Base-by-base conservation (phyloP, 305 asterid species). In the Solanum hybrid region DNA sequence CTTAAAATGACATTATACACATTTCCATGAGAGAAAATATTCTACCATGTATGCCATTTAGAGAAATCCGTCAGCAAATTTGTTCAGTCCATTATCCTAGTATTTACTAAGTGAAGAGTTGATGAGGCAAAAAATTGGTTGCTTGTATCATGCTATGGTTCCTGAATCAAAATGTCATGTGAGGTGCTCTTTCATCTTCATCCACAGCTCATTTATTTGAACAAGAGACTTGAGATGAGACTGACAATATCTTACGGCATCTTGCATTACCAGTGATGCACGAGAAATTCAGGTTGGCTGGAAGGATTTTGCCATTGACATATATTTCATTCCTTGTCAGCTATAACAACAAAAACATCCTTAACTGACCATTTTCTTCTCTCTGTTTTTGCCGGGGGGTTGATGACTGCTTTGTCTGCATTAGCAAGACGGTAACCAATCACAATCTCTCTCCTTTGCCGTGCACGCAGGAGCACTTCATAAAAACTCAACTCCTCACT, bases 401-500 rank as follows among this genome's bases (percentile, higher is more conserved):
- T 96, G 90, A 96, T 95, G 88, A 95, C 91, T 3, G 98, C 98
- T 92, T 91, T 95, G 91, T 95, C 99, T 2, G 94, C 90, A 90
- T 93, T 91, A 76, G 93, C 94, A n/a, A 93, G 90, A 37, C 99
- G 98, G 89, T 94, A 96, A 29, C 98, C 99, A 71, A 96, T 96
- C 92, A 94, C 90, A 37, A 96, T 92, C 93, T 96, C 98, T 92
- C 98, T 92, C 91, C 99, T 95, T 89, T 95, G 97, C 42, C 99
- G 94, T 19, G 96, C 98, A 36, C 97, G 97, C 71, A 96, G 87
- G 27, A 95, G 93, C 89, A 96, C 92, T 91, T 96, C 98, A 29
- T 93, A 96, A 92, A 95, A 96, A 92, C 98, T 96, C 92, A 96
- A 89, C 76, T 95, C 98, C 91, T 95, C 99, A 56, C 93, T 95